phyloP scores from a whole-genome alignment of 257 asterid species.

The Coffea canephora region DNA sequence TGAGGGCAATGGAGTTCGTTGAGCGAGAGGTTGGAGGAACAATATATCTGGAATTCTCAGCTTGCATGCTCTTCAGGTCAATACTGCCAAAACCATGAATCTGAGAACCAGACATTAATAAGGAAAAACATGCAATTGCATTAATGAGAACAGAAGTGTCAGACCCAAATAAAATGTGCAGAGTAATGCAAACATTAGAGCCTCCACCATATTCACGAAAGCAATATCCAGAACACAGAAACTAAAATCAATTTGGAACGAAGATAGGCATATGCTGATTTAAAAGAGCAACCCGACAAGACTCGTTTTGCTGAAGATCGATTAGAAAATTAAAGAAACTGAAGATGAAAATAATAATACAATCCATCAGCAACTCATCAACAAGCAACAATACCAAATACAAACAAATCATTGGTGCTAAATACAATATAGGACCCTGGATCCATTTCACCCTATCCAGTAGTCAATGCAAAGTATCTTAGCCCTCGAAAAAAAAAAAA shows the following conservation, averaged over 20 bases:
- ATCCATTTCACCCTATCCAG: neutral
- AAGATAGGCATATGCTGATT: neutral
- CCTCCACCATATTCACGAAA: neutral
- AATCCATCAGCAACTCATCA: neutral
- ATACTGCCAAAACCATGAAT: slow-evolving; percentile 72
- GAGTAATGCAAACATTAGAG: neutral
- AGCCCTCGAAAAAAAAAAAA: neutral
- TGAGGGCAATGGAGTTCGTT: slow-evolving; percentile 79
- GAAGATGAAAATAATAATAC: neutral
- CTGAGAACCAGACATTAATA: slow-evolving; percentile 44
- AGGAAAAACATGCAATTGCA: slow-evolving; percentile 16
- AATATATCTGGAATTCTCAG: slow-evolving; percentile 61
- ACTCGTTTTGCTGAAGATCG: neutral
- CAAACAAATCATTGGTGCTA: neutral
- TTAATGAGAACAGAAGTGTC: slow-evolving; percentile 21
- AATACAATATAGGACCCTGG: neutral
- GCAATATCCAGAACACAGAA: neutral
- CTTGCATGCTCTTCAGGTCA: slow-evolving; percentile 91
- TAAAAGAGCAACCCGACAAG: neutral
- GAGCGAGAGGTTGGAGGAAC: slow-evolving; percentile 78
- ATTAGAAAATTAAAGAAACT: neutral
- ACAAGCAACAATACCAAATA: neutral
- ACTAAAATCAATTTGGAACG: neutral
- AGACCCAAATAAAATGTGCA: slow-evolving; percentile 19
- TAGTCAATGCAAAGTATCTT: neutral